Base-by-base conservation (phyloP, 139 green algal species). In the Chlorella sp. region DNA sequence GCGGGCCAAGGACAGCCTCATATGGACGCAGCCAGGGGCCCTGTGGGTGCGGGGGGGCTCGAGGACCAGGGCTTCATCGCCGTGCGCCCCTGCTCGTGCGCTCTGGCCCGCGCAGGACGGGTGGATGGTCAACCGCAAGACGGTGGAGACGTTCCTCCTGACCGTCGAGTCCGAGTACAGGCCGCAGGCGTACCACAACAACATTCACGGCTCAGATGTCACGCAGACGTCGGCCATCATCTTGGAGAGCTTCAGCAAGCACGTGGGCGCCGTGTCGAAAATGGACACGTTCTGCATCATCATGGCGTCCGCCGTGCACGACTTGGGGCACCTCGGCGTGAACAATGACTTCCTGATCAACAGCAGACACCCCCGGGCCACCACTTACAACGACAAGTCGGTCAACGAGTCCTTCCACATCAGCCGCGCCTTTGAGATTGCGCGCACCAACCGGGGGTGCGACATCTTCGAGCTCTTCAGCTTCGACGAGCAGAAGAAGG, bases 341-440 rank as follows among this genome's bases (percentile, higher is more conserved):
- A 90, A 90, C 85, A 90, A 90, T 70, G 80, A 84, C 62, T 90
- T 90, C 73, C 78, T 90, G 32, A 77, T 90, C 62, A 86, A 84
- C 77, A 89, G 77, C 70, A 72, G 74, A 70, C 73, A 86, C 42
- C 67, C 71, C 2, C 78, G 75, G 3, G 85, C 85, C 5, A 73
- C 83, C 1, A 82, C 72, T 42, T 87, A 90, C 80, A 90, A 90
- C 63, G 85, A 90, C 76, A 74, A 76, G 71, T 84, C 74, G 26
- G 85, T 90, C 1, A 90, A 90, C 67, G 85, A 90, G 76, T 88
- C 81, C 69, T 85, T 79, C 66, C 85, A 90, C 69, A 81, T 82
- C 69, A 76, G 66, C 31, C 49, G 76, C 35, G 85, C 85, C 5
- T 90, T 88, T 62, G 70, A 76, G 49, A 75, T 88, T 32, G 82